These are phyloP conservation scores for Myriosclerotinia curreyana DNA, from an alignment of 2,329 filamentous ascomycete species.

Conservation along the genomic window DNA sequence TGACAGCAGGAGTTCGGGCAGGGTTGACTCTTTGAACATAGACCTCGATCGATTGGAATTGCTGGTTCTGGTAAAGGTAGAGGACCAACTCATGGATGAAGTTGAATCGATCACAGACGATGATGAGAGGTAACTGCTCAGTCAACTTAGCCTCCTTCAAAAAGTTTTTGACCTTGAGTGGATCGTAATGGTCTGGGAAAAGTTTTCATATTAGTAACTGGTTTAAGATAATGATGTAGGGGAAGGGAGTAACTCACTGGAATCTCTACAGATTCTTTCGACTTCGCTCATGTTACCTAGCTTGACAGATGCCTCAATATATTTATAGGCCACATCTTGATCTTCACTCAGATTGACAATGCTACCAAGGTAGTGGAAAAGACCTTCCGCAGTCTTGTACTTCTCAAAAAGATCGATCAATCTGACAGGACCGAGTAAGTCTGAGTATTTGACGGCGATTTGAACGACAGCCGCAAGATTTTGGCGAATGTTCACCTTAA, in stretches of 20 bases:
- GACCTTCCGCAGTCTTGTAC: conserved; percentile 92
- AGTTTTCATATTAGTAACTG: too few species aligned
- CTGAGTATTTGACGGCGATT: conserved; percentile 96
- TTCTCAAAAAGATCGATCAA: conserved; percentile 95
- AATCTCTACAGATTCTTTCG: conserved; percentile 94
- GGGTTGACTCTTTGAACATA: conserved; percentile 98
- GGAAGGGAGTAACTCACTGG: conserved; percentile 44
- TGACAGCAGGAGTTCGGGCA: conserved; percentile 81
- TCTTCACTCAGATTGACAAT: conserved; percentile 97
- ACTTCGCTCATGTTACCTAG: conserved; percentile 95
- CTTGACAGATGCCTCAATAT: conserved; percentile 93
- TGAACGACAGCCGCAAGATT: conserved; percentile 94
- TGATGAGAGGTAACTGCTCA: conserved; percentile 94
- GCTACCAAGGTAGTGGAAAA: conserved; percentile 97
- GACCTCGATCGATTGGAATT: conserved; percentile 97
- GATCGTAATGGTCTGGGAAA: conserved; percentile 56
- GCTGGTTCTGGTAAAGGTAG: conserved; percentile 97
- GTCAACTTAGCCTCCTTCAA: conserved; percentile 90
- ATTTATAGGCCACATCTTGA: conserved; percentile 96
- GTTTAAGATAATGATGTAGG: too few species aligned
- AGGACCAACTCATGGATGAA: conserved; percentile 96
- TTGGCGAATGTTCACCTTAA: conserved; percentile 93
- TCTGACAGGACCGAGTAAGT: conserved; percentile 80
- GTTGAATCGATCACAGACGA: conserved; percentile 98
- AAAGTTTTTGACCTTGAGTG: conserved; percentile 99